phyloP scores from a whole-genome alignment of 805 yeast species.

The Zygosaccharomyces pseudorouxii region DNA sequence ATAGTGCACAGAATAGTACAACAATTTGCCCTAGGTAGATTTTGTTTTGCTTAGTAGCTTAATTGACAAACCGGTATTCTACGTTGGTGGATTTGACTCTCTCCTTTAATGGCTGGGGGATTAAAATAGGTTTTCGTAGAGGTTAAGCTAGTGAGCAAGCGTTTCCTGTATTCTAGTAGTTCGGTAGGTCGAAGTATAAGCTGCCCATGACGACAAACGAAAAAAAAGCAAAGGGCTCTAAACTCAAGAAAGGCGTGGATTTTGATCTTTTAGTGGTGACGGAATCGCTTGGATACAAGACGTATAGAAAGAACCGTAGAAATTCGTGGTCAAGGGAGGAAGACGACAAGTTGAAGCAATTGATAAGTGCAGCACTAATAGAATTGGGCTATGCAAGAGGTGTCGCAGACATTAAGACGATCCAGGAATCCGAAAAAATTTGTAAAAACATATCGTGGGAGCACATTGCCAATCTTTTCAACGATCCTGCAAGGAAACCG shows the following conservation, averaged over 20 bases:
- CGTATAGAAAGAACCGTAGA: constrained; percentile 57
- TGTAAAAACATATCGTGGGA: constrained; percentile 57
- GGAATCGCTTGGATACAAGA: constrained; percentile 68
- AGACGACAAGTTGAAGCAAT: constrained; percentile 49
- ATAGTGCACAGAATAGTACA: background rate
- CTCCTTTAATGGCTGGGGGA: background rate
- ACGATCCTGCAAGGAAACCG: constrained; percentile 52
- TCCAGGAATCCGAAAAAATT: constrained; percentile 28
- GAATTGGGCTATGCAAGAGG: constrained; percentile 37
- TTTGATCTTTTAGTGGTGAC: constrained; percentile 49
- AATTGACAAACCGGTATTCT: too few species aligned
- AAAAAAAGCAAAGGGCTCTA: constrained; percentile 12
- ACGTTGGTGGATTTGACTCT: background rate
- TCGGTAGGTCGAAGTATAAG: too few species aligned
- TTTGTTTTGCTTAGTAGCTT: too few species aligned
- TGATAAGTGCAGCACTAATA: constrained; percentile 39
- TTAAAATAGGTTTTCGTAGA: background rate
- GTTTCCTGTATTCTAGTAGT: background rate
- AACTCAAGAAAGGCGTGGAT: constrained; percentile 25
- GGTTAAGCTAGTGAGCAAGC: background rate
- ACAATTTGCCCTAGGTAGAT: background rate
- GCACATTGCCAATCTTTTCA: constrained; percentile 43
- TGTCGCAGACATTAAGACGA: constrained; percentile 28
- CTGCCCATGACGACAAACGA: constrained; percentile 6
- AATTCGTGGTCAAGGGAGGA: constrained; percentile 76